Conservation (phyloP, 176 grass and related monocot species). For the Cenchrus purpureus region DNA sequence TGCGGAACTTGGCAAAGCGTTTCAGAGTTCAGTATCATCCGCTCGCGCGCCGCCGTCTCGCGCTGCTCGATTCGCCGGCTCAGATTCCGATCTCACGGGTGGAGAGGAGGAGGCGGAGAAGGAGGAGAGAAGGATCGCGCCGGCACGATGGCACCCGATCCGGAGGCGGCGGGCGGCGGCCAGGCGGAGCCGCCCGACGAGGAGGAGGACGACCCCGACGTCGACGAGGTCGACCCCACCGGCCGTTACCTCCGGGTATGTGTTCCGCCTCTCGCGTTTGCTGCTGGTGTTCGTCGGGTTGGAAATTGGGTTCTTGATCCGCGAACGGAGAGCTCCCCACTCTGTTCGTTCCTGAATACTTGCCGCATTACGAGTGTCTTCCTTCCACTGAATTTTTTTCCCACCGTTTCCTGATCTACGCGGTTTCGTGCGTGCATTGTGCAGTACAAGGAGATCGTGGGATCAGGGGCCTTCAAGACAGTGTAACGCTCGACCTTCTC, state of each 20-base stretch:
- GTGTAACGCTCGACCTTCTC: slow-evolving; percentile 41
- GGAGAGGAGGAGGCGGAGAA: not conserved
- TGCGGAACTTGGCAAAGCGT: not conserved
- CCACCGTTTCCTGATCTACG: not conserved
- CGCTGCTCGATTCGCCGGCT: not conserved
- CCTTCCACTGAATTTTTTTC: no score
- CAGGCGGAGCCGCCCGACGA: slow-evolving; percentile 53
- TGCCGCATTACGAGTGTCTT: not conserved
- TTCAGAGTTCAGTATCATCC: not conserved
- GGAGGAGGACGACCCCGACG: slow-evolving; percentile 32
- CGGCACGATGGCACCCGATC: slow-evolving; percentile 18
- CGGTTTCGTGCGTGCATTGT: not conserved
- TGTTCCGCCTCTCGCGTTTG: not conserved
- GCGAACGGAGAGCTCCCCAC: not conserved
- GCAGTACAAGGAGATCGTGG: slow-evolving; percentile 61
- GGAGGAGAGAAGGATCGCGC: not conserved
- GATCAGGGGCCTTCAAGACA: slow-evolving; percentile 56
- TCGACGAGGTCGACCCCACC: slow-evolving; percentile 58
- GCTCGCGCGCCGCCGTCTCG: not conserved
- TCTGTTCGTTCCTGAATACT: not conserved
- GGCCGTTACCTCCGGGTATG: slow-evolving; percentile 57
- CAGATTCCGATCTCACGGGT: not conserved
- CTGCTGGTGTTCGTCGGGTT: not conserved
- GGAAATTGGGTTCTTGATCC: not conserved
- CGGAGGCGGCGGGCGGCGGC: not conserved